Evolutionary conservation across 2,329 filamentous ascomycete genomes (phyloP).

Genomic region (Spiromastix sp.): DNA sequence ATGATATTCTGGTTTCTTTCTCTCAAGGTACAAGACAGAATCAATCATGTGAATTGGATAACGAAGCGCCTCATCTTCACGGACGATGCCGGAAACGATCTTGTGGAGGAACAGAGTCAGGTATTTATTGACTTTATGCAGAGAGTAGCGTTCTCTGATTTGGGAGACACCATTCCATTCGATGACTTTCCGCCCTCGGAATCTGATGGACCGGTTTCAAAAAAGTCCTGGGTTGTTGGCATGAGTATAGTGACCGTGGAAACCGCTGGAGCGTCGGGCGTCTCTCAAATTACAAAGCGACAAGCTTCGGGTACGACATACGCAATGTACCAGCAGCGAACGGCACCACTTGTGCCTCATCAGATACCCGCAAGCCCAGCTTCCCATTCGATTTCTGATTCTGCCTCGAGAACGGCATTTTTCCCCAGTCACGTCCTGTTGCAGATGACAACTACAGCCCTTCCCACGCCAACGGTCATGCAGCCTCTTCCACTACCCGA

Average conservation of each 20-base stretch:
- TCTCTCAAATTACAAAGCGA: slow-evolving; percentile 40
- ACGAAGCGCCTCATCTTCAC: slow-evolving; percentile 70
- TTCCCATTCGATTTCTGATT: slow-evolving; percentile 28
- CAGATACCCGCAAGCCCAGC: slow-evolving; percentile 32
- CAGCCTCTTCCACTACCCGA: slow-evolving; percentile 70
- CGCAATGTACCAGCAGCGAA: slow-evolving; percentile 37
- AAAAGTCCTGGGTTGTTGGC: slow-evolving; percentile 41
- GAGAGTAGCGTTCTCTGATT: slow-evolving; percentile 72
- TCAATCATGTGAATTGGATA: slow-evolving; percentile 81
- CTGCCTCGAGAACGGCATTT: slow-evolving; percentile 26
- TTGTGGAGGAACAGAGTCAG: slow-evolving; percentile 81
- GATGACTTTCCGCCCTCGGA: slow-evolving; percentile 31
- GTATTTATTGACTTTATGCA: slow-evolving; percentile 95
- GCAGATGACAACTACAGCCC: slow-evolving; percentile 33
- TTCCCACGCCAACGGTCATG: slow-evolving; percentile 37
- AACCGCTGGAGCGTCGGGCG: slow-evolving; percentile 36
- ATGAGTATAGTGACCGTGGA: slow-evolving; percentile 43
- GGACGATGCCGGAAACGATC: slow-evolving; percentile 62
- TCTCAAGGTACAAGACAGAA: slow-evolving; percentile 71
- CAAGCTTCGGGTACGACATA: slow-evolving; percentile 42
- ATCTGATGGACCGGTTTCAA: slow-evolving; percentile 31
- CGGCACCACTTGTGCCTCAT: slow-evolving; percentile 35
- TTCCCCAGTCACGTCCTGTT: slow-evolving; percentile 38
- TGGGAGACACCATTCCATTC: slow-evolving; percentile 53
- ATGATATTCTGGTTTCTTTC: slow-evolving; percentile 96